These are phyloP conservation scores for Stromatinia cepivora DNA, from an alignment of 2,329 filamentous ascomycete genomes.

Conservation along the genomic window DNA sequence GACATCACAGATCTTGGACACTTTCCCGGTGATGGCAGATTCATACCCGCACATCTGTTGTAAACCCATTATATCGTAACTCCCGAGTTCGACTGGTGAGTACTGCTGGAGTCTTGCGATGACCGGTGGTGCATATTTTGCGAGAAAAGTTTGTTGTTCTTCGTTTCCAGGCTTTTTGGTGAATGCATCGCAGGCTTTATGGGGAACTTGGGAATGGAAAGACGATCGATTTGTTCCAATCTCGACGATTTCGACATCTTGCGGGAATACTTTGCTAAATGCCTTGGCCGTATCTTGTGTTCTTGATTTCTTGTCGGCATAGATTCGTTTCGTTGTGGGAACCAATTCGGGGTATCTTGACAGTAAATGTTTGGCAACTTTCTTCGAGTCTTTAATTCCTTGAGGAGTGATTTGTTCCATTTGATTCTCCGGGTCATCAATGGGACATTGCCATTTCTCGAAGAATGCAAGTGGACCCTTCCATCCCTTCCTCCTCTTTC, in stretches of 20 bases:
- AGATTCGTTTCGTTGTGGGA: constrained; percentile 38
- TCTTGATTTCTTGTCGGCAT: constrained; percentile 38
- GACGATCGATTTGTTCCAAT: constrained; percentile 56
- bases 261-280: constrained; percentile 36
- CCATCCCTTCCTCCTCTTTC: constrained; percentile 35
- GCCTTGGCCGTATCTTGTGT: constrained; percentile 39
- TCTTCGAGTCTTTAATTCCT: constrained; percentile 36
- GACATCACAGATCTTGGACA: constrained; percentile 60
- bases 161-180: constrained; percentile 37
- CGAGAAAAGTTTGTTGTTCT: constrained; percentile 44
- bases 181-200: constrained; percentile 62
- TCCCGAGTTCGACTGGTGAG: constrained; percentile 62
- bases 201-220: constrained; percentile 37
- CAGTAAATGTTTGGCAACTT: constrained; percentile 36
- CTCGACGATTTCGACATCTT: constrained; percentile 36
- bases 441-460: constrained; percentile 37
- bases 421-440: constrained; percentile 38
- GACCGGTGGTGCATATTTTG: constrained; percentile 61
- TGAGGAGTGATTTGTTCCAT: constrained; percentile 39
- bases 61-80: constrained; percentile 63
- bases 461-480: constrained; percentile 36
- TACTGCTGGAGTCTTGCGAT: constrained; percentile 54
- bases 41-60: constrained; percentile 55
- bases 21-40: constrained; percentile 57
- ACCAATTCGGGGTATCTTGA: constrained; percentile 37